Percentiles rank a stretch among this genome's conserved stretches.
phyloP scores from a whole-genome alignment of 768 basidiomycete species.

The Mycena leptocephala region DNA sequence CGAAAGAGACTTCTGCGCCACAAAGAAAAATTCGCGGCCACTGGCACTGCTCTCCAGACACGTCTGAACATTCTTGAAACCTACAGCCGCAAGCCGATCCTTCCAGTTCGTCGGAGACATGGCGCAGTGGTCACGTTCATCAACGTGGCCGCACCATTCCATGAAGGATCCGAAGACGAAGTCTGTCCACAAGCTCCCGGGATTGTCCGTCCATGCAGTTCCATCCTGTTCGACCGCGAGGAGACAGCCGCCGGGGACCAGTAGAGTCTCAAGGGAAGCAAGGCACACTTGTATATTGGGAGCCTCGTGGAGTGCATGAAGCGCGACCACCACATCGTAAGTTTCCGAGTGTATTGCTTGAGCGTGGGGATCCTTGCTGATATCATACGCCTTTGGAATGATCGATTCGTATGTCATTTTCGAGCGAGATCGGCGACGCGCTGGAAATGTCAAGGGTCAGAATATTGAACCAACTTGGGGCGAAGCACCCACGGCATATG shows the following conservation, averaged over 20 bases:
- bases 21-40: slow-evolving; percentile 14
- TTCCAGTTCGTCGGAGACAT: slow-evolving; percentile 2
- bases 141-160: slow-evolving; percentile 16
- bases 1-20: neutral
- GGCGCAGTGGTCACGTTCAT: neutral
- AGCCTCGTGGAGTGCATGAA: slow-evolving; percentile 16
- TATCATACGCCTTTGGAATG: slow-evolving; percentile 12
- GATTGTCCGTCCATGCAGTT: neutral
- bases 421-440: slow-evolving; percentile 12
- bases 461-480: no score
- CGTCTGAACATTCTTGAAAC: neutral
- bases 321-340: slow-evolving; percentile 16
- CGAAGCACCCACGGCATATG: slow-evolving; percentile 18
- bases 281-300: neutral
- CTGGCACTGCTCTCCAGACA: neutral
- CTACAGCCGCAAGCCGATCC: neutral
- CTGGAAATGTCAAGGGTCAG: no score
- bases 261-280: neutral
- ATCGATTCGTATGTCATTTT: neutral
- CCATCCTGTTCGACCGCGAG: slow-evolving; percentile 14
- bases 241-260: slow-evolving; percentile 17
- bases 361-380: neutral
- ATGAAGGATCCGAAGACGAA: slow-evolving; percentile 17
- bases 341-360: slow-evolving; percentile 8
- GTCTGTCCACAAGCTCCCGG: slow-evolving; percentile 17